Base-by-base conservation (phyloP, 129 eudicot species). In the Chrysanthemum makinoi region DNA sequence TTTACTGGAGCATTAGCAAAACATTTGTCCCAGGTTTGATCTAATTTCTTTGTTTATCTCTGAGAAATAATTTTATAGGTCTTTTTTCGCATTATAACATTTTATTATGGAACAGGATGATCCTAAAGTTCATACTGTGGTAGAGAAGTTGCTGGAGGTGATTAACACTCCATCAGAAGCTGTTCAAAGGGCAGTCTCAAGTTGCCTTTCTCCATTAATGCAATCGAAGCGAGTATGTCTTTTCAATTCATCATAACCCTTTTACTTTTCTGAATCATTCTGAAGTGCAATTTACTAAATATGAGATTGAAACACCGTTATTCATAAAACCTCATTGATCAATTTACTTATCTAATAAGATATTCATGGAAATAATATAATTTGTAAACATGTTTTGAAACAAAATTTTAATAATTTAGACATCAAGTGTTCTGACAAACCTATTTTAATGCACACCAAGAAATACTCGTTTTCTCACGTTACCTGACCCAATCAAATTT, bases 81-180 rank as follows among this genome's bases (percentile, higher is more conserved):
- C 11, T 26, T 10, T 2, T n/a, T 15, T 65, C 9, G 28, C 17
- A 12, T 28, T 59, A 35, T 67, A 49, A 49, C 39, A 5, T 22
- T 80, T 3, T 69, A 50, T 66, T 44, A 19, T 77, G 51, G 30
- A 46, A 76, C 94, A 95, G 99, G 96, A 85, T 69, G 99, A 95
- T 69, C 96, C 99, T 2, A 95, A 95, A 79, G 97, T 95, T 69
- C 99, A 87, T 68, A 72, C 89, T 56, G 99, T 95, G 68, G 91
- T 95, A 51, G 99, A 90, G 80, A 95, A 90, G 88, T 77, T 95
- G 81, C 79, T 95, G 80, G 99, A 90, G 48, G 99, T 95, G 72
- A 64, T 95, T 69, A 90, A 95, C 74, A 95, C 99, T 59, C 99
- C 99, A 50, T 95, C 99, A 44, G 99, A 95, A 87, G 91, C 99